These are phyloP conservation scores for Syzygium malaccense DNA, from an alignment of 441 rosid species.

Conservation along the genomic window DNA sequence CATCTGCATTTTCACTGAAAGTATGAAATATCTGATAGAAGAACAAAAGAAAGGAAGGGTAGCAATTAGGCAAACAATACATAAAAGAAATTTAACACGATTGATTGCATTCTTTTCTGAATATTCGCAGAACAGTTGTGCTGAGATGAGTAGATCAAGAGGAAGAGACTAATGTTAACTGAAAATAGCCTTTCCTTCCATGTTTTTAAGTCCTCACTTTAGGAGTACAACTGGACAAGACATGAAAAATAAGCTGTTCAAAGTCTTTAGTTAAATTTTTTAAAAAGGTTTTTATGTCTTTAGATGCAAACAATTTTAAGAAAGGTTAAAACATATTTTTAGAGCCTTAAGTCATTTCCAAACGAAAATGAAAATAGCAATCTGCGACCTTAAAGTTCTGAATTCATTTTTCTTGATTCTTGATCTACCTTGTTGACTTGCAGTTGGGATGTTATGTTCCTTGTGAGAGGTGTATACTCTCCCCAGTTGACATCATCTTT, in stretches of 20 bases:
- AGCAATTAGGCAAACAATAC: not conserved
- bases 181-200: not conserved
- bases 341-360: not conserved
- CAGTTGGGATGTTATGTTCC: slow-evolving; percentile 97
- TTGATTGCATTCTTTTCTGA: not conserved
- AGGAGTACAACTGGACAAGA: not conserved
- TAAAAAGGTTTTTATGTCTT: not conserved
- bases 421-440: slow-evolving; percentile 9
- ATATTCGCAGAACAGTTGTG: not conserved
- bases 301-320: not conserved
- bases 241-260: not conserved
- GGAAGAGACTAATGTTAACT: not conserved
- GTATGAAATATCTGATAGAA: not conserved
- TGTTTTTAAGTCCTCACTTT: not conserved
- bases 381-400: not conserved
- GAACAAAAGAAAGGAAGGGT: not conserved
- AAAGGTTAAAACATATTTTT: not conserved
- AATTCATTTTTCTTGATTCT: not conserved
- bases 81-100: not conserved
- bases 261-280: not conserved
- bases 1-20: not conserved
- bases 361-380: not conserved
- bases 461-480: slow-evolving; percentile 55
- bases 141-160: not conserved
- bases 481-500: slow-evolving; percentile 81